Evolutionary conservation across 2,329 filamentous ascomycete species (phyloP), one percentile per base, ranked within the genome.

Genomic region (Xenosphaeropsis pyriputrescens): DNA sequence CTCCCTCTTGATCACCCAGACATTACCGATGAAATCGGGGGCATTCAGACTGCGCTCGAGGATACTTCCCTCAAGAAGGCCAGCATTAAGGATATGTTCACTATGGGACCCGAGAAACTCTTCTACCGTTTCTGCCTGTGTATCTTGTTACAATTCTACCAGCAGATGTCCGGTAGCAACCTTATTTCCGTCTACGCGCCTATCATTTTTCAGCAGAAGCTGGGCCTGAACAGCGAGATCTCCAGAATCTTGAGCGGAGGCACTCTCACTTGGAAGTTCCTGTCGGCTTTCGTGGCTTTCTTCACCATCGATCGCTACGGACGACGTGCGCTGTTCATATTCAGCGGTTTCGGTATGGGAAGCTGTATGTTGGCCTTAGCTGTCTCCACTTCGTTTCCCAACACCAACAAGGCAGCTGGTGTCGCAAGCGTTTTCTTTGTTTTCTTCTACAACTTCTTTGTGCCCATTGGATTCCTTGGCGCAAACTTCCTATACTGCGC

Each of bases 401-500:
- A 52, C 22, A 50, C 53, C 12, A 67, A 69, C 52, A 57, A 56
- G 2, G 41, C 57, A 2, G 62, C 70, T 2, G 61, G 67, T 42
- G 64, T 73, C 32, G 64, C 61, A 0, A 67, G 67, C 0, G 68
- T 66, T 1, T 61, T 69, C 43, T 73, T 73, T 52, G 62, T 76
- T 35, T 76, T 70, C 52, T 52, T 72, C 34, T 77, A 71, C 58
- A 70, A 74, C 53, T 70, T 67, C 46, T 75, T 75, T 53, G 67
- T 73, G 33, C 69, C 68, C 0, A 67, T 74, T 40, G 72, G 70
- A 0, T 74, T 72, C 55, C 59, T 73, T 0, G 71, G 72, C 1
- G 63, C 69, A 22, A 74, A 72, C 46, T 75, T 74, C 55, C 57
- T 75, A 15, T 76, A 75, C 53, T 70, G 68, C 41, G 66, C 70